Base-by-base conservation (phyloP, 2,329 filamentous ascomycete species). In the Phialophora chinensis region DNA sequence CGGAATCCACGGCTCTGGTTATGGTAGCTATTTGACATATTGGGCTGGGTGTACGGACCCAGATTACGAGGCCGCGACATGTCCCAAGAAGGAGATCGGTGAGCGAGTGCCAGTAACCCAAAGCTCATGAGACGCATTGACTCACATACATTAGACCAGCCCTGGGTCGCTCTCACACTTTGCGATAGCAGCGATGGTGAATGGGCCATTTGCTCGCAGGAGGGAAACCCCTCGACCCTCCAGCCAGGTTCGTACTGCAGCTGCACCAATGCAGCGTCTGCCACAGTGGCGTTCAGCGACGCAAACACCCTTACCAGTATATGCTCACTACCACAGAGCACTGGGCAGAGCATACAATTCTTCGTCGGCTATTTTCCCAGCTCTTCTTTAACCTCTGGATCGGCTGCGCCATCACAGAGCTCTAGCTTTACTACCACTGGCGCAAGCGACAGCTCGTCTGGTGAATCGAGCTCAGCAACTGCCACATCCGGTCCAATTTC, bases 1-100 rank as follows among this genome's bases (percentile, higher is more conserved):
- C 33, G 75, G 74, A n/a, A 63, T 74, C 20, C 63, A 65, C 47
- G 63, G 63, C 25, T 53, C 57, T 44, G 63, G 57, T 20, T 65
- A 65, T 62, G 63, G 63, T 55, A 65, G 63, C 58, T 65, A 65
- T 44, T 44, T 65, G 55, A 81, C 78, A 2, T 81, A 80, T 44
- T 71, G 78, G 17, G 74, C 77, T 3, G 79, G 77, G 12, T 80
- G 78, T 68, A 79, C 75, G 27, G 77, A 80, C 49, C 66, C 67
- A 1, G 60, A 68, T 1, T 79, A 79, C 64, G 52, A 68, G 14
- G 72, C 76, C 55, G 35, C 50, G 3, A 76, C 67, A 59, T 81
- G 79, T 65, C 79, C 79, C 0, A 53, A 75, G 65, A 81, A 80
- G 67, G 68, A 70, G 17, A 23, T 62, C 31, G 63, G 63, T 65